Base-by-base conservation (phyloP, 345 rosid genomes). In the Streptanthus diversifolius region DNA sequence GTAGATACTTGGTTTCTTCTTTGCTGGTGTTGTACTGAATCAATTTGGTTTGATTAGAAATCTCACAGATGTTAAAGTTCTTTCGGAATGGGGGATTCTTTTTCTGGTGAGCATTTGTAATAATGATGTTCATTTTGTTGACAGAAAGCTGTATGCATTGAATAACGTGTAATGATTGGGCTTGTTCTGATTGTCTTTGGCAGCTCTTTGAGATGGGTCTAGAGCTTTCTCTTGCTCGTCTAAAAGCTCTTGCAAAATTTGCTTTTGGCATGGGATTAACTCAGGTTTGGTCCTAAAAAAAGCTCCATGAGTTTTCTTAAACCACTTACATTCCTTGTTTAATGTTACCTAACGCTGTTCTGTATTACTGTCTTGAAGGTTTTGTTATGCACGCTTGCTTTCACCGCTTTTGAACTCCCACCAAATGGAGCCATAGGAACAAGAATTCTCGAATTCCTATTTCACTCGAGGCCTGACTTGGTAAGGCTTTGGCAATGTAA, bases 171-270 rank as follows among this genome's bases (percentile, higher is more conserved):
- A 63, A 24, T 62, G 55, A 66, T 7, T 75, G 12, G 0, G 24
- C 0, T 43, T 71, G 45, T 45, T 47, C 51, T 54, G 82, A 19
- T 67, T 57, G 71, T 73, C 19, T 66, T 54, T 18, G 8, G 69
- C 87, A 93, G 98, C 86, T 93, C 35, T 93, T 93, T 69, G 98
- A 93, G 86, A 93, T 93, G 98, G 98, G 98, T 37, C 80, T 93
- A 62, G 98, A 93, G 88, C 97, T 93, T 70, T 93, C 98, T 33
- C 86, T 93, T 83, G 97, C 92, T 9, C 96, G 98, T 19, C 80
- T 93, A 4, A 93, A 93, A 75, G 97, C 98, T 81, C 96, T 93
- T 8, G 97, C 98, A 55, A 93, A 87, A 80, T 93, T 80, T 77
- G 96, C 97, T 72, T 93, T 93, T 76, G 98, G 98, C 80, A 82